Percentiles rank a stretch among this genome's conserved stretches.
Conservation (phyloP, 2,329 filamentous ascomycete genomes). For the Orbilia quercus region DNA sequence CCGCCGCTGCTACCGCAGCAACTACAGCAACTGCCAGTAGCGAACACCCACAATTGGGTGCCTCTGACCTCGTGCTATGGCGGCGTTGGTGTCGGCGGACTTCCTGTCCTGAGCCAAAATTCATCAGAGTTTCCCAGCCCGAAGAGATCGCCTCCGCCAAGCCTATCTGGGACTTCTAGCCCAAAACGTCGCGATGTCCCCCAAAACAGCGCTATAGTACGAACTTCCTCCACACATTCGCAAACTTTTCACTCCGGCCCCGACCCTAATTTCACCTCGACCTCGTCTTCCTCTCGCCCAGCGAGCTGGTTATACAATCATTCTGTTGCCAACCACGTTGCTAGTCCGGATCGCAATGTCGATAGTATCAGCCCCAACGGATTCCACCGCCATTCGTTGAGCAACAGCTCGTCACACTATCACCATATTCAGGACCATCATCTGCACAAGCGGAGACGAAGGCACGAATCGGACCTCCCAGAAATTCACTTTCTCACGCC, state of each 20-base stretch:
- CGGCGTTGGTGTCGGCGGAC: conserved; percentile 9
- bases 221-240: conserved; percentile 8
- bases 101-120: conserved; percentile 27
- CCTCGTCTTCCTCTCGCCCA: conserved; percentile 6
- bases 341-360: conserved; percentile 31
- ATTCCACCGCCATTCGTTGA: conserved; percentile 51
- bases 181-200: conserved; percentile 24
- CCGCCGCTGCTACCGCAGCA: conserved; percentile 9
- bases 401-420: conserved; percentile 8
- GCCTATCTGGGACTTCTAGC: conserved; percentile 26
- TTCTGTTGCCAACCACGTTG: neutral
- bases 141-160: conserved; percentile 31
- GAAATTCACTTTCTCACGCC: conserved; percentile 36
- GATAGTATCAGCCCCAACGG: conserved; percentile 40
- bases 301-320: conserved; percentile 10
- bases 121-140: conserved; percentile 27
- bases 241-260: neutral
- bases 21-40: conserved; percentile 12
- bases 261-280: neutral
- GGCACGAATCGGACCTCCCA: conserved; percentile 44
- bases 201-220: conserved; percentile 1
- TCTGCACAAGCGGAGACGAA: conserved; percentile 49
- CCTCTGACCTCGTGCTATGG: conserved; percentile 28
- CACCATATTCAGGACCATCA: conserved; percentile 47
- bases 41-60: conserved; percentile 9